Evolutionary conservation across 225 moss, liverwort and hornwort genomes (phyloP).

Genomic region (Polytrichum formosum): DNA sequence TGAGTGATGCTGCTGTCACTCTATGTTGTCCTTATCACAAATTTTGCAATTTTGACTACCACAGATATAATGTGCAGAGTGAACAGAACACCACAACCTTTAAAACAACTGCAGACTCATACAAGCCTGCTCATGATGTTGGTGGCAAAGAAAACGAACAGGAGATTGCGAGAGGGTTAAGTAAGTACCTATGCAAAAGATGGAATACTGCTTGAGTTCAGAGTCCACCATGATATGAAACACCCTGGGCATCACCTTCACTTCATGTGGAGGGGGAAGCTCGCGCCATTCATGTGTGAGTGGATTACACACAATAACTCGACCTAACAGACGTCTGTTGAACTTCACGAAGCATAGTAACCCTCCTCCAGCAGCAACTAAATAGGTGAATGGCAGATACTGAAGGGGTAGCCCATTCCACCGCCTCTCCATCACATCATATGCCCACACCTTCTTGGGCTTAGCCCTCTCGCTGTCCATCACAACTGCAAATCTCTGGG

Average conservation of each 20-base stretch:
- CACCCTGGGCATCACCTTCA: slow-evolving; percentile 25
- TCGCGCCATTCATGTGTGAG: slow-evolving; percentile 40
- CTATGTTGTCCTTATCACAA: too few relatives aligned
- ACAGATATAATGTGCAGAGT: too few relatives aligned
- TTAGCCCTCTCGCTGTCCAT: slow-evolving; percentile 20
- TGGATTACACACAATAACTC: slow-evolving; percentile 40
- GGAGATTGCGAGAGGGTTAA: too few relatives aligned
- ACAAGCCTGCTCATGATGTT: too few relatives aligned
- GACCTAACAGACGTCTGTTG: slow-evolving; percentile 14
- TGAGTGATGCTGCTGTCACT: too few relatives aligned
- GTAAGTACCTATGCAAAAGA: slow-evolving; percentile 27
- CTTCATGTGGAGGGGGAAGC: slow-evolving; percentile 24
- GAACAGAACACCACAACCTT: too few relatives aligned
- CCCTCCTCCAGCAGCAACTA: slow-evolving; percentile 44
- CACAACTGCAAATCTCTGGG: slow-evolving; percentile 31
- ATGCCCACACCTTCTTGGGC: slow-evolving; percentile 28
- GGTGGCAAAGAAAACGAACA: too few relatives aligned
- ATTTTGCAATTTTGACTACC: too few relatives aligned
- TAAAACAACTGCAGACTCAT: too few relatives aligned
- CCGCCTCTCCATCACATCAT: slow-evolving; percentile 11
- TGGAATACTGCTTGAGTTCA: slow-evolving; percentile 22
- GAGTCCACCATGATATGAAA: slow-evolving; percentile 29
- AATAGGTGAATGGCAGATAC: slow-evolving; percentile 35
- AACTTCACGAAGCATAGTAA: slow-evolving; percentile 40
- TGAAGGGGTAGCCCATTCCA: slow-evolving; percentile 27